Conservation (phyloP, 202 grass and related monocot species). For the Alloteropsis angusta region DNA sequence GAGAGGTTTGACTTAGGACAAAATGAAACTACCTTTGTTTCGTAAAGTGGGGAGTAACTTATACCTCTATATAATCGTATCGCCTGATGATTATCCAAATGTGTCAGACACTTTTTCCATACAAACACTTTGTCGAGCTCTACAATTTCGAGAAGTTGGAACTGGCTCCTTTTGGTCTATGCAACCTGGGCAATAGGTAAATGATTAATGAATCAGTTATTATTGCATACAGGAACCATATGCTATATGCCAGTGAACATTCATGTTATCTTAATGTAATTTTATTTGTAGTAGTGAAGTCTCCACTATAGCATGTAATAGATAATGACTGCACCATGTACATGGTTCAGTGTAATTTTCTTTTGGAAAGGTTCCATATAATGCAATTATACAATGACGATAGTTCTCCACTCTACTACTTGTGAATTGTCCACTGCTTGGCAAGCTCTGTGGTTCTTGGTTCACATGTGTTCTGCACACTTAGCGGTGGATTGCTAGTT, state of each 20-base stretch:
- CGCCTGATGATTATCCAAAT: conserved; percentile 30
- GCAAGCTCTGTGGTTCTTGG: background rate
- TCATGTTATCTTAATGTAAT: background rate
- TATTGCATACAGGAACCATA: conserved; percentile 6
- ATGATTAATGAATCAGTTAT: conserved; percentile 8
- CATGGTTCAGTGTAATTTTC: background rate
- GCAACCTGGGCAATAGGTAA: conserved; percentile 90
- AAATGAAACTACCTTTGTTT: background rate
- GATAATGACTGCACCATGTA: background rate
- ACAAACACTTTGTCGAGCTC: conserved; percentile 62
- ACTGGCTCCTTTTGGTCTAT: conserved; percentile 65
- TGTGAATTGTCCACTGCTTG: background rate
- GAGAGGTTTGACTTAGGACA: background rate
- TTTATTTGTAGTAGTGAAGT: background rate
- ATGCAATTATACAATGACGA: background rate
- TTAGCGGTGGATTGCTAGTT: background rate
- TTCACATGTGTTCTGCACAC: background rate
- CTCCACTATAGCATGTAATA: background rate
- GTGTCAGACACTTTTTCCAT: conserved; percentile 58
- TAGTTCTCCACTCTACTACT: background rate
- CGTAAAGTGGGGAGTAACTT: background rate
- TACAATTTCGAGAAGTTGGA: conserved; percentile 68
- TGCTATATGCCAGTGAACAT: background rate
- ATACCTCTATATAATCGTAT: conserved; percentile 11
- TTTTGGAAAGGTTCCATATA: background rate